Conservation (phyloP, 352 stramenopile species). For the Aphanomyces stellatus region DNA sequence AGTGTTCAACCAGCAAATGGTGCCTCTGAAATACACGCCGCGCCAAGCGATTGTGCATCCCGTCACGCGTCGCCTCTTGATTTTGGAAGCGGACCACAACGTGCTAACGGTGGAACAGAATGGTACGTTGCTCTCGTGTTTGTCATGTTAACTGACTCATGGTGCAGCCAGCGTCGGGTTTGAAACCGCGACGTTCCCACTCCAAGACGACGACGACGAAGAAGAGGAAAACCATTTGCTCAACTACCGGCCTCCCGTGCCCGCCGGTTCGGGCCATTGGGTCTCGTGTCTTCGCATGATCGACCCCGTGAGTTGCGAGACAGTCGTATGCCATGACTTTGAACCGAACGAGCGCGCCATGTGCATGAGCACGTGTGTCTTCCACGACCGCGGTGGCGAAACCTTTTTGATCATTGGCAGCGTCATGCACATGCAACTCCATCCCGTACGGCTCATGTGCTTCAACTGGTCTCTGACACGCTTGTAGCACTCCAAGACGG, state of each 20-base stretch:
- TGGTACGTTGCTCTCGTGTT: background rate
- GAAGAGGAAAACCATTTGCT: slow-evolving; percentile 76
- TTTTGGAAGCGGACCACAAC: slow-evolving; percentile 99
- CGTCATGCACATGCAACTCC: slow-evolving; percentile 92
- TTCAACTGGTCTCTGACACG: too few relatives aligned
- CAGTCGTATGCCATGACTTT: slow-evolving; percentile 87
- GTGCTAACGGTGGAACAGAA: slow-evolving; percentile 91
- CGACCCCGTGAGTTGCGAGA: slow-evolving; percentile 88
- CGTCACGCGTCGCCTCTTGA: slow-evolving; percentile 77
- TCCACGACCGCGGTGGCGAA: slow-evolving; percentile 94
- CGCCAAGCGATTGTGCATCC: slow-evolving; percentile 91
- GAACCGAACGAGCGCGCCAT: slow-evolving; percentile 90
- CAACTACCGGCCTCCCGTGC: slow-evolving; percentile 47
- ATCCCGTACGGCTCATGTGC: slow-evolving; percentile 39
- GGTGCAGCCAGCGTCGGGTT: slow-evolving; percentile 42
- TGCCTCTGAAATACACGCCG: slow-evolving; percentile 96
- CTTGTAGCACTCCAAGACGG: slow-evolving; percentile 1
- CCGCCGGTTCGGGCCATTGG: slow-evolving; percentile 71
- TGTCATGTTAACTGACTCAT: background rate
- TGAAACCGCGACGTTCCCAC: slow-evolving; percentile 38
- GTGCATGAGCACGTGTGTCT: slow-evolving; percentile 90
- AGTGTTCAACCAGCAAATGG: slow-evolving; percentile 95
- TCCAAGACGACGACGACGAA: slow-evolving; percentile 71
- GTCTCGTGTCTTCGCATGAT: slow-evolving; percentile 97
- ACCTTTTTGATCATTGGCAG: slow-evolving; percentile 96